phyloP scores from a whole-genome alignment of 2,329 filamentous ascomycete species.

The Colletotrichum destructivum region DNA sequence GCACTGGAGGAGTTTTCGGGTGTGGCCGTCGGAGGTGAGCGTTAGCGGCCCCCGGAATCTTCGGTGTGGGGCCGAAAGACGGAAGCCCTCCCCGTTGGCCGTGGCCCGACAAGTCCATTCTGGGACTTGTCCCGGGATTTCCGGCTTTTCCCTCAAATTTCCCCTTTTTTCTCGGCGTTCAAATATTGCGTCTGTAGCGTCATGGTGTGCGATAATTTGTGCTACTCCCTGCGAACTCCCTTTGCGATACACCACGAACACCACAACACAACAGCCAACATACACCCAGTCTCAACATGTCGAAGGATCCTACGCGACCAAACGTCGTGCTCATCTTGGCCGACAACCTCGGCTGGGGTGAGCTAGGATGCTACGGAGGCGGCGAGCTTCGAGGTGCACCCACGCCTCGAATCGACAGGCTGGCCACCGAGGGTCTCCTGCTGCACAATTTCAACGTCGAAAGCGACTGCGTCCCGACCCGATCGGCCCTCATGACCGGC shows the following conservation, averaged over 20 bases:
- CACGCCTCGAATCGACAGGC: conserved; percentile 52
- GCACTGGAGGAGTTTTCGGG: background rate
- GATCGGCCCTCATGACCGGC: conserved; percentile 54
- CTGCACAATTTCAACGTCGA: conserved; percentile 57
- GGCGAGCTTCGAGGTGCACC: conserved; percentile 52
- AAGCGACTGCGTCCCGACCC: conserved; percentile 54
- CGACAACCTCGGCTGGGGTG: conserved; percentile 57
- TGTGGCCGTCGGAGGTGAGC: conserved; percentile 29
- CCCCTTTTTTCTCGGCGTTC: background rate
- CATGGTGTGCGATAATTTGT: background rate
- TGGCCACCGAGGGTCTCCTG: conserved; percentile 51
- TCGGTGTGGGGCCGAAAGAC: conserved; percentile 16
- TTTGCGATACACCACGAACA: background rate
- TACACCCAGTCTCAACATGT: conserved; percentile 37
- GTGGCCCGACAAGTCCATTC: no score
- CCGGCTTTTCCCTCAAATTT: background rate
- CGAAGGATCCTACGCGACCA: conserved; percentile 45
- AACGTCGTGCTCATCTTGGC: conserved; percentile 53
- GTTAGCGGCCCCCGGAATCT: conserved; percentile 4
- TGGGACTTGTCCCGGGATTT: background rate
- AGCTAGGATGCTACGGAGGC: conserved; percentile 54
- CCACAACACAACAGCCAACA: background rate
- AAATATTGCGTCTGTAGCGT: background rate
- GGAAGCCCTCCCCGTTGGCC: no score
- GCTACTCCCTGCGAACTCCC: background rate